Evolutionary conservation across 2,329 filamentous ascomycete genomes (phyloP), one percentile per base, ranked within the genome.

Genomic region (Rugonectria rugulosa): DNA sequence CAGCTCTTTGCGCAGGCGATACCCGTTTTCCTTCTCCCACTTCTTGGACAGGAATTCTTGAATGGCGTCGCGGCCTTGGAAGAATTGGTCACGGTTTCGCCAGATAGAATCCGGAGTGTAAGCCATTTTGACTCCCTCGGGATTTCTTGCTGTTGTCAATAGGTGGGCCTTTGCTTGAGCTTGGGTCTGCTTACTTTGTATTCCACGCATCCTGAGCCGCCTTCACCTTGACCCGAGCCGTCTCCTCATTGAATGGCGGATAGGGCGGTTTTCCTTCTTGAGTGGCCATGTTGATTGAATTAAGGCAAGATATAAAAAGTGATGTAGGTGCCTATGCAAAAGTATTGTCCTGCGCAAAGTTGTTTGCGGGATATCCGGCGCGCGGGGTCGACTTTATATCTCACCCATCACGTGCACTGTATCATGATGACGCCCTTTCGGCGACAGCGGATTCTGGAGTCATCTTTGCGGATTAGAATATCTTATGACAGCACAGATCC

Each of bases 151-250:
- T 4, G 11, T 5, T 7, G 6, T 38, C 23, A 21, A 8, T 26
- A 10, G 11, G 8, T 14, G 6, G 6, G 19, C 1, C 12, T 26
- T 3, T 17, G 27, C 14, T 19, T 43, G 10, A 5, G 4, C 9
- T 9, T 10, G 42, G 12, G 6, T 19, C 23, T 23, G 5, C 76
- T 62, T 72, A 91, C 89, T 79, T 83, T 1, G 87, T 88, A 68
- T 96, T 96, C 92, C 92, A 96, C 3, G 88, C 79, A 70, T 91
- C 84, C 70, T 96, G 92, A 0, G 90, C 91, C 15, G 87, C 88
- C 75, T 96, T 96, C 60, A 96, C 91, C 72, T 96, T 96, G 55
- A 80, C 77, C 14, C 77, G 77, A 2, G 92, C 92, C 1, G 86
- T 88, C 69, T 91, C 88, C 26, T 75, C 75, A 3, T 86, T 94